Evolutionary conservation across 768 basidiomycete genomes (phyloP), one percentile per base, ranked within the genome.

Genomic region (Termitomyces sp.): DNA sequence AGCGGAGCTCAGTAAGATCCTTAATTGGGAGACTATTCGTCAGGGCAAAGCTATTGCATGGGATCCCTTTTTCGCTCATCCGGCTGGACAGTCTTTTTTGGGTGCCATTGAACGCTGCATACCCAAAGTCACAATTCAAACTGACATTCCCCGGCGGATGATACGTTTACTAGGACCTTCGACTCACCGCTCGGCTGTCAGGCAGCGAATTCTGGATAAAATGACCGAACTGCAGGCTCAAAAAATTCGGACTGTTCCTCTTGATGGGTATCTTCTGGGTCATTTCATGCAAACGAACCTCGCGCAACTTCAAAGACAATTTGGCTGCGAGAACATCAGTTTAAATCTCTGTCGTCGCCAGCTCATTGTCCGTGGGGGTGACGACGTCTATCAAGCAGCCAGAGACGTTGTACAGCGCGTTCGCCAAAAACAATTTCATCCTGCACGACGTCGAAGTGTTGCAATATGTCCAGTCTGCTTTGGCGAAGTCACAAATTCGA

Each of bases 381-480:
- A 81, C 13, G 60, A 66, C 5, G 76, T 76, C 0, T 79, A 77
- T 56, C 64, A 77, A 44, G 69, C 71, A 2, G 80, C 80, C 2
- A 69, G 73, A 54, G 75, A 78, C 3, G 74, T 75, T 4, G 68
- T 80, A 16, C 71, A 71, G 24, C 65, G 65, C 45, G 67, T 70
- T 22, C 71, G 72, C 18, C 64, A 72, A 47, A 62, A 59, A 33
- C 65, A 66, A n/a, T 24, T 59, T 20, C 60, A 61, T 37, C 50
- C 60, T 29, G 59, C 45, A 41, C 68, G 49, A 34, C 60, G 34
- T 24, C 46, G 48, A 29, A 68, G 60, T 39, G 62, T 57, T 20
- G 67, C 56, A 13, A 64, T 67, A 9, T 93, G 90, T 63, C 90
- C 90, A 0, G 84, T 90, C 3, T 93, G 90, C 67, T 81, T 91